phyloP scores from a whole-genome alignment of 1,139 yeast genomes.

The Pichia inconspicua region DNA sequence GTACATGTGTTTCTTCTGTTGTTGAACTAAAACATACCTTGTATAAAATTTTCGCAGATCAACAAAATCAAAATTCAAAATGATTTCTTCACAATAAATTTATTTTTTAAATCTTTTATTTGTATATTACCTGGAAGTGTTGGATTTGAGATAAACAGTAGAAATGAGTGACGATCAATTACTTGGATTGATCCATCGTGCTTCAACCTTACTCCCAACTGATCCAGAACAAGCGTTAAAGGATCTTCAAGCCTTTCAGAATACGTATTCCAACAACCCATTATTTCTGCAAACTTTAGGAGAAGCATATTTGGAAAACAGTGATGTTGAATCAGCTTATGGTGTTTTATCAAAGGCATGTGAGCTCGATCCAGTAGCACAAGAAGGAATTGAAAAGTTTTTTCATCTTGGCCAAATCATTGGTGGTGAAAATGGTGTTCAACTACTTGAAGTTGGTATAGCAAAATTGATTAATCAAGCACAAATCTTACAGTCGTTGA shows the following conservation, averaged over 20 bases:
- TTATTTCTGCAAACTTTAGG: constrained; percentile 48
- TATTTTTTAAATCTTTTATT: background rate
- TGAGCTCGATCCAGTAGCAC: constrained; percentile 60
- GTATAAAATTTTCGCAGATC: too few species aligned
- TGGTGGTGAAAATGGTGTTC: constrained; percentile 74
- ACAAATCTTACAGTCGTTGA: constrained; percentile 22
- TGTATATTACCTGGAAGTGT: too few species aligned
- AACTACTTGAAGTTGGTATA: constrained; percentile 59
- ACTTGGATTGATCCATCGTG: constrained; percentile 21
- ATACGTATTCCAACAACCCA: constrained; percentile 28
- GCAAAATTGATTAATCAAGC: constrained; percentile 38
- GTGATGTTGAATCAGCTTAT: constrained; percentile 73
- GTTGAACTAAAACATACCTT: too few species aligned
- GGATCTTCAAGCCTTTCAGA: constrained; percentile 29
- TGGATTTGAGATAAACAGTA: too few species aligned
- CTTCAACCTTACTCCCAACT: constrained; percentile 30
- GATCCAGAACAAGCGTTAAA: constrained; percentile 36
- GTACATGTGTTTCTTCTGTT: too few species aligned
- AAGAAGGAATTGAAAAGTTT: constrained; percentile 67
- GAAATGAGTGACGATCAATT: constrained; percentile 13
- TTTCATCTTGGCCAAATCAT: constrained; percentile 84
- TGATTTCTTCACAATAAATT: background rate
- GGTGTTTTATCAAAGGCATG: constrained; percentile 56
- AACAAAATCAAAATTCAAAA: too few species aligned
- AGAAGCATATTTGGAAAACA: constrained; percentile 70